phyloP scores from a whole-genome alignment of 768 basidiomycete species.

The Cyclocybe aegerita region DNA sequence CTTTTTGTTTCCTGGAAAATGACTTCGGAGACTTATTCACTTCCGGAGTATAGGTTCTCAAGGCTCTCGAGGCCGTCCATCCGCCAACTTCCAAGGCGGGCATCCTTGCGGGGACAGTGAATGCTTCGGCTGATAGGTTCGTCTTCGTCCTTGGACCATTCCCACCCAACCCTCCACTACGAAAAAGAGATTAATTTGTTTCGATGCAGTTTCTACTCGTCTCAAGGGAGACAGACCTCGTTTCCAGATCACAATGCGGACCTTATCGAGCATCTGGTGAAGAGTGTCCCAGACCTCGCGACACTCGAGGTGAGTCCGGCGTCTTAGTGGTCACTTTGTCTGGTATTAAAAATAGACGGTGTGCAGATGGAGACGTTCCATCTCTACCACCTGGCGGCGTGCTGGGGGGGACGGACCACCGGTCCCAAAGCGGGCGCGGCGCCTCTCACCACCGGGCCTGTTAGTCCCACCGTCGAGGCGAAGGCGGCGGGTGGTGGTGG shows the following conservation, averaged over 20 bases:
- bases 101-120: slow-evolving; percentile 50
- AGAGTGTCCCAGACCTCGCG: slow-evolving; percentile 49
- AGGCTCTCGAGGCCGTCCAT: slow-evolving; percentile 42
- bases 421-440: slow-evolving; percentile 25
- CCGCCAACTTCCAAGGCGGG: slow-evolving; percentile 33
- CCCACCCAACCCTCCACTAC: slow-evolving; percentile 5
- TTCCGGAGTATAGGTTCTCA: slow-evolving; percentile 38
- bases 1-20: not conserved
- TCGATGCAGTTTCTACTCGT: slow-evolving; percentile 72
- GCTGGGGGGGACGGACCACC: slow-evolving; percentile 48
- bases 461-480: slow-evolving; percentile 31
- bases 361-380: slow-evolving; percentile 85
- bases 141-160: not conserved
- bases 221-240: slow-evolving; percentile 80
- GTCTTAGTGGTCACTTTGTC: too few relatives aligned
- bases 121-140: slow-evolving; percentile 83
- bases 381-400: slow-evolving; percentile 73
- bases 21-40: not conserved
- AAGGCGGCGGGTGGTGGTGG: not conserved
- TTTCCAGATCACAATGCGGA: slow-evolving; percentile 73
- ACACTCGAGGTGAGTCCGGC: slow-evolving; percentile 65
- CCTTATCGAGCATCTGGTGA: slow-evolving; percentile 57
- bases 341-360: not conserved
- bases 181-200: slow-evolving; percentile 4
- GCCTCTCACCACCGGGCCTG: slow-evolving; percentile 46